These are phyloP conservation scores for Pleoardoris graminearum DNA, from an alignment of 2,329 filamentous ascomycete species.

Conservation along the genomic window DNA sequence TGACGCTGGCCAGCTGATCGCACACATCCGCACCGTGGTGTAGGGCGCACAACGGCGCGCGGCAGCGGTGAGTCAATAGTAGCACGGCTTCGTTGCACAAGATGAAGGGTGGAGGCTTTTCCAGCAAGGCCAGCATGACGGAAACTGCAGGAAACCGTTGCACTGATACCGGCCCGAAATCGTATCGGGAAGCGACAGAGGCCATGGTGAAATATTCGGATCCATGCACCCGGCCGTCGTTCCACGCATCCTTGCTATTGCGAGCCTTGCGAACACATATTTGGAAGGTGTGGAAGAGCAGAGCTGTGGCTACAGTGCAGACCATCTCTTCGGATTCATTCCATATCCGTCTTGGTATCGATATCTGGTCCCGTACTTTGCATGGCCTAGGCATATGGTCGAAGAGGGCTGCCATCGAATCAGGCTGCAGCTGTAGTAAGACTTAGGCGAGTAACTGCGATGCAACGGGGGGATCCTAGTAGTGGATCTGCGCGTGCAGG, in stretches of 20 bases:
- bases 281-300: constrained; percentile 3
- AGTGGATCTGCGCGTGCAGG: constrained; percentile 17
- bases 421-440: constrained; percentile 2
- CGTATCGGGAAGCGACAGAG: constrained; percentile 4
- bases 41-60: background rate
- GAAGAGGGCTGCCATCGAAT: background rate
- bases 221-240: background rate
- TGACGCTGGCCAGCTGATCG: background rate
- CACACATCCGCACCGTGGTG: constrained; percentile 1
- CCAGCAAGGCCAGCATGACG: constrained; percentile 12
- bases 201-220: background rate
- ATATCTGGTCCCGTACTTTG: background rate
- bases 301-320: background rate
- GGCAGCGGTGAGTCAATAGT: constrained; percentile 10
- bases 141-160: constrained; percentile 19
- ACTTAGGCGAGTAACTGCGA: constrained; percentile 3
- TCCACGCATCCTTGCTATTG: background rate
- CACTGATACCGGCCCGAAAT: constrained; percentile 2
- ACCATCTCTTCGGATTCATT: background rate
- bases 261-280: background rate
- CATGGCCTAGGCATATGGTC: background rate
- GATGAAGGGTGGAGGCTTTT: background rate
- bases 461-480: constrained; percentile 10
- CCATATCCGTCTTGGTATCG: background rate
- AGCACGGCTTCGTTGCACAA: constrained; percentile 16